Evolutionary conservation across 257 asterid genomes (phyloP).

Genomic region (Cinchona pubescens): DNA sequence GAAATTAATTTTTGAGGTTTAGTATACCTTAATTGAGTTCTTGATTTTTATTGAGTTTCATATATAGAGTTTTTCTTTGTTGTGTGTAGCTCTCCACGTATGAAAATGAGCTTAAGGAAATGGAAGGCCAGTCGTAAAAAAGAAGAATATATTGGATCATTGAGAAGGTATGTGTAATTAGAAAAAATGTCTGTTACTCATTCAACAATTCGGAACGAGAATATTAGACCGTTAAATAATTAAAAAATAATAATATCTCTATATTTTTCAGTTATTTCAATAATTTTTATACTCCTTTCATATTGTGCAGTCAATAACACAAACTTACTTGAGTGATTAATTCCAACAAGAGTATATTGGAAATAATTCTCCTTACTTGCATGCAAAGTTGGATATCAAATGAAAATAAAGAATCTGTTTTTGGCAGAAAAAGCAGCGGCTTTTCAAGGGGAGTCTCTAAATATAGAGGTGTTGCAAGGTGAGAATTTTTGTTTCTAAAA

Average conservation of each 20-base stretch:
- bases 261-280: too few relatives aligned
- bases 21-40: not conserved
- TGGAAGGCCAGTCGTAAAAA: constrained; percentile 79
- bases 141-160: constrained; percentile 87
- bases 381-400: not conserved
- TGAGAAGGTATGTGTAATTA: constrained; percentile 56
- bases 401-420: not conserved
- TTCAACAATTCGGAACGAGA: too few relatives aligned
- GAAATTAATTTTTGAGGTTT: not conserved
- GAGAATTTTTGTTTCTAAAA: not conserved
- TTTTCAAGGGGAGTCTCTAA: constrained; percentile 97
- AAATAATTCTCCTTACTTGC: not conserved
- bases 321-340: too few relatives aligned
- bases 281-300: too few relatives aligned
- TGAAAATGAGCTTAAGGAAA: constrained; percentile 65
- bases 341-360: not conserved
- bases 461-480: constrained; percentile 98
- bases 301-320: too few relatives aligned
- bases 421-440: constrained; percentile 86
- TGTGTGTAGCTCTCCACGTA: constrained; percentile 49
- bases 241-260: too few relatives aligned
- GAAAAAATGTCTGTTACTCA: too few relatives aligned
- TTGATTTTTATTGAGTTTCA: not conserved
- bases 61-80: not conserved
- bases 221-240: too few relatives aligned